Percentiles rank a stretch among this genome's conserved stretches.
phyloP scores from a whole-genome alignment of 2,329 filamentous ascomycete genomes.

The Bipolaris bicolor region DNA sequence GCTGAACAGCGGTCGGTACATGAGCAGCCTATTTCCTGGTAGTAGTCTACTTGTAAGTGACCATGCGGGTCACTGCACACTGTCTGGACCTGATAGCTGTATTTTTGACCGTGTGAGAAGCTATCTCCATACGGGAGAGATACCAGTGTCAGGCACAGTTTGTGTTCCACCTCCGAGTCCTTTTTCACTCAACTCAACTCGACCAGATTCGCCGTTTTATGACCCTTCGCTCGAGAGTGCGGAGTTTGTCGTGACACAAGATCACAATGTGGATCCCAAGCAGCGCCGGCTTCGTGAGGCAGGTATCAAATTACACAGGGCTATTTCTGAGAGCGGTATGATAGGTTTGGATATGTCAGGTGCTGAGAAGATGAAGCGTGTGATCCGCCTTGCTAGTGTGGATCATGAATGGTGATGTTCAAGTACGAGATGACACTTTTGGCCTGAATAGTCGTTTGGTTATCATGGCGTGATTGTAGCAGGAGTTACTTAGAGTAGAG shows the following conservation, averaged over 20 bases:
- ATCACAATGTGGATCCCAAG: background rate
- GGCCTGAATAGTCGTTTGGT: background rate
- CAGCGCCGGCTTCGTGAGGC: constrained; percentile 8
- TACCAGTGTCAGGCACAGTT: constrained; percentile 55
- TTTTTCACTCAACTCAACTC: constrained; percentile 48
- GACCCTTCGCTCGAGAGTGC: constrained; percentile 19
- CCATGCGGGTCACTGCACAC: constrained; percentile 54
- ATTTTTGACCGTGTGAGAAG: constrained; percentile 38
- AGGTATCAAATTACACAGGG: constrained; percentile 3
- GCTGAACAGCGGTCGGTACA: constrained; percentile 52
- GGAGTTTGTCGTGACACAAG: background rate
- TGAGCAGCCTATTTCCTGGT: constrained; percentile 52
- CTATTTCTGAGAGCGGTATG: constrained; percentile 7
- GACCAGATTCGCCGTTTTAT: constrained; percentile 40
- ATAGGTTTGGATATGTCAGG: constrained; percentile 14
- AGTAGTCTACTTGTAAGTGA: constrained; percentile 55
- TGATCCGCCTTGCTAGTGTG: background rate
- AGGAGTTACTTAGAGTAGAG: no score
- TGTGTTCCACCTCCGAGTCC: constrained; percentile 51
- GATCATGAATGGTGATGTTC: background rate
- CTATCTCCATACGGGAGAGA: constrained; percentile 51
- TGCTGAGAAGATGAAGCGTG: background rate
- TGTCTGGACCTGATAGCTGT: constrained; percentile 47
- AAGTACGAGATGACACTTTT: background rate
- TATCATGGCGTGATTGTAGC: no score